These are phyloP conservation scores for Benincasa hispida DNA, from an alignment of 306 rosid species.

Conservation along the genomic window DNA sequence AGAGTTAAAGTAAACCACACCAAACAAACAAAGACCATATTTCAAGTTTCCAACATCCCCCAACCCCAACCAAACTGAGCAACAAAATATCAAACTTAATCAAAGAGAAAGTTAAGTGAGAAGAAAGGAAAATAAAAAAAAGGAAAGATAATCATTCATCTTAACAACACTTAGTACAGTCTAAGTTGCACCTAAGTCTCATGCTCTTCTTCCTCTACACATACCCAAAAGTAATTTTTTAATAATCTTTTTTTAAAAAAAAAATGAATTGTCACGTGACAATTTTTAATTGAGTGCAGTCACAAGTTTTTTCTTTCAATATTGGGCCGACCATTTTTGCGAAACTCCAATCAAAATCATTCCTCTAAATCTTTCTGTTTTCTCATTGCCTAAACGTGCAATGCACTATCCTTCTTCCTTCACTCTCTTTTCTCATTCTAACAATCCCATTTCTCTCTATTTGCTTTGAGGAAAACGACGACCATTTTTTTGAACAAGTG, in stretches of 20 bases:
- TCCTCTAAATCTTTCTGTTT: constrained; percentile 2
- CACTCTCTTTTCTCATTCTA: neutral
- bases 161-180: too few species aligned
- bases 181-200: too few species aligned
- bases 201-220: too few species aligned
- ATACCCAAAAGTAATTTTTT: too few species aligned
- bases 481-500: constrained; percentile 40
- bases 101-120: neutral
- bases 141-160: constrained; percentile 6
- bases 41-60: neutral
- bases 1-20: constrained; percentile 12
- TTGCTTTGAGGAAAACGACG: constrained; percentile 23
- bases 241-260: too few species aligned
- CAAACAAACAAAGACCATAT: constrained; percentile 2
- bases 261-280: too few species aligned
- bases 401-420: neutral
- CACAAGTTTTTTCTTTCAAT: too few species aligned
- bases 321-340: constrained; percentile 37
- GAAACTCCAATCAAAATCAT: constrained; percentile 9
- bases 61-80: neutral
- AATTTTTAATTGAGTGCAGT: too few species aligned
- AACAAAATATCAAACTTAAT: neutral
- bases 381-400: constrained; percentile 4
- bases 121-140: neutral
- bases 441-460: neutral